These are phyloP conservation scores for Huntiella bhutanensis DNA, from an alignment of 2,329 filamentous ascomycete species.

Conservation along the genomic window DNA sequence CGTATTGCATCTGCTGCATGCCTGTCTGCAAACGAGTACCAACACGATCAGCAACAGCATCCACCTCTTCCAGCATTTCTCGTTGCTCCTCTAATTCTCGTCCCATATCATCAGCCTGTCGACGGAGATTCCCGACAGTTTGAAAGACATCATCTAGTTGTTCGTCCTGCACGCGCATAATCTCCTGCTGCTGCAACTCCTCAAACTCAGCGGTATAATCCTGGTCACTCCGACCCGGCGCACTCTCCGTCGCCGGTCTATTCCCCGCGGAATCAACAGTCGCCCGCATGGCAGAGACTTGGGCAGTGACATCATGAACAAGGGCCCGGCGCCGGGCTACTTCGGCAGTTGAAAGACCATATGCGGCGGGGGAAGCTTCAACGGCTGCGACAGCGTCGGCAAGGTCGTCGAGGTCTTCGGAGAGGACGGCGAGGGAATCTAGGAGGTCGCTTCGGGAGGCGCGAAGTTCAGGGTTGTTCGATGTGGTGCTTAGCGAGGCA, in stretches of 20 bases:
- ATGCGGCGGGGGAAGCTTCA: constrained; percentile 71
- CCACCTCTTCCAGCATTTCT: constrained; percentile 72
- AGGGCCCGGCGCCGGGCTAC: constrained; percentile 62
- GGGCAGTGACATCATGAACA: constrained; percentile 73
- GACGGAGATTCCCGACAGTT: constrained; percentile 75
- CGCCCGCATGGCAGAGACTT: constrained; percentile 75
- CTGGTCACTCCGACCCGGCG: constrained; percentile 23
- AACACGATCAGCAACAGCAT: constrained; percentile 70
- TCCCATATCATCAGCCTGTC: constrained; percentile 91
- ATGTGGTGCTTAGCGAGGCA: constrained; percentile 57
- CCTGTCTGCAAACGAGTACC: constrained; percentile 70
- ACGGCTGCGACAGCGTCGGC: constrained; percentile 71
- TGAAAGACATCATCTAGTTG: constrained; percentile 82
- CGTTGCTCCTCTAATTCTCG: constrained; percentile 87
- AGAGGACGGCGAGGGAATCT: constrained; percentile 44
- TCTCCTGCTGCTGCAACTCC: constrained; percentile 72
- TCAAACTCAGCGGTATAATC: constrained; percentile 67
- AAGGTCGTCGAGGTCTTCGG: constrained; percentile 75
- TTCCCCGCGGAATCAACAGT: constrained; percentile 33
- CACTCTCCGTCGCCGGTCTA: constrained; percentile 14
- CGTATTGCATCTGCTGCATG: constrained; percentile 66
- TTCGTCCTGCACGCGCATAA: constrained; percentile 90
- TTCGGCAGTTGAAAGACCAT: constrained; percentile 68
- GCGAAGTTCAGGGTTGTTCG: constrained; percentile 66
- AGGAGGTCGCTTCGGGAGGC: constrained; percentile 55